phyloP scores from a whole-genome alignment of 768 basidiomycete species.

The Leccinum obscurum region DNA sequence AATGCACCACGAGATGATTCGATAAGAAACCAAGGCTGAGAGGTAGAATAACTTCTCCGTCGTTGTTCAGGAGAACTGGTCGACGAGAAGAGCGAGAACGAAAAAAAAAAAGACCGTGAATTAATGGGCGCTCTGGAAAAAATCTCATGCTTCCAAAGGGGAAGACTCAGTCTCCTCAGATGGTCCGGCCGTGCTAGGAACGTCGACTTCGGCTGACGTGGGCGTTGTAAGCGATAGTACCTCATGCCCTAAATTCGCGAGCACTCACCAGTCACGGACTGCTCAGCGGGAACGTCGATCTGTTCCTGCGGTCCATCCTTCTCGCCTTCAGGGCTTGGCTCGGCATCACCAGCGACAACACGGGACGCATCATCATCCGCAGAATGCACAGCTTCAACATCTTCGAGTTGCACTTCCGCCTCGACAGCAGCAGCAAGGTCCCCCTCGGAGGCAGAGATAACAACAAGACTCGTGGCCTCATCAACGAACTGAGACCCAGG shows the following conservation, averaged over 20 bases:
- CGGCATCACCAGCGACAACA: background rate
- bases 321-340: background rate
- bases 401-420: background rate
- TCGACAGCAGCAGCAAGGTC: background rate
- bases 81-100: too few species aligned
- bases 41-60: background rate
- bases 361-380: background rate
- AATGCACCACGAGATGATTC: slow-evolving; percentile 3
- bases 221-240: slow-evolving; percentile 2
- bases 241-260: background rate
- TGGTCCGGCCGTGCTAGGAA: background rate
- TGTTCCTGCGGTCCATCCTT: background rate
- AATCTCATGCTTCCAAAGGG: slow-evolving; percentile 3
- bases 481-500: slow-evolving; percentile 11
- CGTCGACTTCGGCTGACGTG: slow-evolving; percentile 1
- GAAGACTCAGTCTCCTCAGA: background rate
- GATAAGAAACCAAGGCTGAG: background rate
- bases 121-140: background rate
- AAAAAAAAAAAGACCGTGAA: background rate
- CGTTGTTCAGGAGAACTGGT: background rate
- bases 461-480: background rate
- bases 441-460: slow-evolving; percentile 2
- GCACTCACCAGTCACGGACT: slow-evolving; percentile 12
- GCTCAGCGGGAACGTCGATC: background rate
- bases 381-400: background rate